Base-by-base conservation (phyloP, 805 yeast species). In the Candida broadrunensis region DNA sequence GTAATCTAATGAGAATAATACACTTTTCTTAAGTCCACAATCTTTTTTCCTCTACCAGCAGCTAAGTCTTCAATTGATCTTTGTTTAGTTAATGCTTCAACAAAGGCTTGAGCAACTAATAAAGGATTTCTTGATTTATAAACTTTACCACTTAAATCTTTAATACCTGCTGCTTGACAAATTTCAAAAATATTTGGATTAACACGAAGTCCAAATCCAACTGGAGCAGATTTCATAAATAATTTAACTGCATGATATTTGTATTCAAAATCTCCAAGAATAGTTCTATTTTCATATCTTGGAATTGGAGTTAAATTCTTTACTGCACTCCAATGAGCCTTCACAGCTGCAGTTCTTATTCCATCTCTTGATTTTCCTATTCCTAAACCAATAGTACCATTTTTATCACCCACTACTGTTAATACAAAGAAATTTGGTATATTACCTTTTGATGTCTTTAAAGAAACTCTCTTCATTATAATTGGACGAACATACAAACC, bases 331-430 rank as follows among this genome's bases (percentile, higher is more conserved):
- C 96, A 87, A 62, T 83, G 88, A 4, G 98, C 96, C 59, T 88
- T 86, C 31, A 77, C 68, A 25, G 83, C 75, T 2, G 98, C 96
- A 40, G 77, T 75, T 38, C 84, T 69, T 67, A 84, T 77, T 44
- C 84, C 88, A 41, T 78, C 82, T 50, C 88, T 73, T 46, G 93
- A 91, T 58, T 87, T 88, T 47, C 98, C 99, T 63, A 89, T 95
- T 37, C 98, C 99, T 36, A 90, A 71, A 27, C 98, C 98, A 44
- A 93, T 73, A 84, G 88, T 85, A 48, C 99, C 99, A 49, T 87
- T 85, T 41, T 82, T 77, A 64, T 93, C 96, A 36, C 99, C 99
- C 13, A 86, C 97, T 27, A 89, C 85, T 12, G 89, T 91, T 47
- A 93, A 63, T 0, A 89, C 85, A 63, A 86, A 91, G 61, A 80